These are phyloP conservation scores for Raffaelea arxii DNA, from an alignment of 2,329 filamentous ascomycete species.

Conservation along the genomic window DNA sequence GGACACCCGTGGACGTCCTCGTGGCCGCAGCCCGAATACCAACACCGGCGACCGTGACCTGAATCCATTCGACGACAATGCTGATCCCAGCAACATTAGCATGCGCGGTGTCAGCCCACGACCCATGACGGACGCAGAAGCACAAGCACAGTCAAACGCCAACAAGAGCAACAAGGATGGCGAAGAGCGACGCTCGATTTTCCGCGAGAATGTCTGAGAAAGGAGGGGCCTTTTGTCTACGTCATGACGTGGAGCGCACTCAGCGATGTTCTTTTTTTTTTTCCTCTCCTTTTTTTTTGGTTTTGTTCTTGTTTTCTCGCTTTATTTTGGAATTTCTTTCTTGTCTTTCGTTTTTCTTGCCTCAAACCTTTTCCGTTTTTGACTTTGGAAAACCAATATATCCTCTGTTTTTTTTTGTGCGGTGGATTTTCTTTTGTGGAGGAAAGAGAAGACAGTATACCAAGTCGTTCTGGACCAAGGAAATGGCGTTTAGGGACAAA, in stretches of 20 bases:
- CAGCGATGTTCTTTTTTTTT: neutral
- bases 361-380: neutral
- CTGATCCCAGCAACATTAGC: slow-evolving; percentile 49
- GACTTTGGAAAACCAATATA: too few species aligned
- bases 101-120: slow-evolving; percentile 66
- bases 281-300: neutral
- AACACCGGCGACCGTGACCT: slow-evolving; percentile 18
- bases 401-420: too few species aligned
- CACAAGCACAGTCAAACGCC: slow-evolving; percentile 22
- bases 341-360: neutral
- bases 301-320: neutral
- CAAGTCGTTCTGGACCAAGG: too few species aligned
- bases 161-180: slow-evolving; percentile 45
- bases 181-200: slow-evolving; percentile 60
- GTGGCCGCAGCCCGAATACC: slow-evolving; percentile 28
- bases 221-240: neutral
- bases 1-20: slow-evolving; percentile 29
- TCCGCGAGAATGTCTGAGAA: slow-evolving; percentile 55
- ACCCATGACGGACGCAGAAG: slow-evolving; percentile 45
- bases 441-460: too few species aligned
- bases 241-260: neutral
- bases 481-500: too few species aligned
- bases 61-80: slow-evolving; percentile 61
- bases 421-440: too few species aligned
- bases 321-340: neutral